Base-by-base conservation (phyloP, 768 basidiomycete species). In the Mycena epipterygia region DNA sequence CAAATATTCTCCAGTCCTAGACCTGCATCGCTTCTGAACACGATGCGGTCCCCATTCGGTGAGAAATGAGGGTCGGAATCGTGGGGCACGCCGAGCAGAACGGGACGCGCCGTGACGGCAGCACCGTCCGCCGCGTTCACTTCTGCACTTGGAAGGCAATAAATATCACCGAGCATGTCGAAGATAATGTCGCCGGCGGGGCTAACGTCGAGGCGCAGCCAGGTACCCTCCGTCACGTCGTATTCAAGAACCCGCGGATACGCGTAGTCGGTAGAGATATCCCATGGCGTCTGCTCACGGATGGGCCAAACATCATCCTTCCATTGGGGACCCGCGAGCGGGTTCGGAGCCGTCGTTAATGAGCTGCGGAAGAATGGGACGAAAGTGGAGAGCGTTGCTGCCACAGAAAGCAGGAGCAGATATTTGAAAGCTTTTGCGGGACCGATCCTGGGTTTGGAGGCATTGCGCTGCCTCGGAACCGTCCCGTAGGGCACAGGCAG, bases 1-100 rank as follows among this genome's bases (percentile, higher is more conserved):
- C 91, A 94, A 8, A 94, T 91, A 74, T 94, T 93, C 74, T 93
- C 91, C 19, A 93, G 82, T 6, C 93, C 93, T 4, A 91, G 83
- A 39, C 84, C 91, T 9, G 92, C 92, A 78, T 93, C 92, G 58
- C 92, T 93, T 70, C 88, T 86, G 76, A 91, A 94, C 5, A 89
- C 89, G n/a, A 93, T 68, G 49, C 83, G 81, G 64, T 89, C 86
- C 0, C 93, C 92, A 42, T 84, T 79, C 0, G 93, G 91, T 7
- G 91, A 92, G 80, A 94, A 93, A 68, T 87, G 90, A 1, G 92
- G 92, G 76, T 93, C 91, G 0, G 90, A 85, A 72, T 93, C 92
- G 70, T 90, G 86, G 14, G 93, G 93, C 21, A 92, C 82, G 3
- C 93, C 93, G 0, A 83, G 81, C 30, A 92, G 81, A 37, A 94